Conservation (phyloP, 2,329 filamentous ascomycete genomes). For the Scopulariopsis brevicaulis region DNA sequence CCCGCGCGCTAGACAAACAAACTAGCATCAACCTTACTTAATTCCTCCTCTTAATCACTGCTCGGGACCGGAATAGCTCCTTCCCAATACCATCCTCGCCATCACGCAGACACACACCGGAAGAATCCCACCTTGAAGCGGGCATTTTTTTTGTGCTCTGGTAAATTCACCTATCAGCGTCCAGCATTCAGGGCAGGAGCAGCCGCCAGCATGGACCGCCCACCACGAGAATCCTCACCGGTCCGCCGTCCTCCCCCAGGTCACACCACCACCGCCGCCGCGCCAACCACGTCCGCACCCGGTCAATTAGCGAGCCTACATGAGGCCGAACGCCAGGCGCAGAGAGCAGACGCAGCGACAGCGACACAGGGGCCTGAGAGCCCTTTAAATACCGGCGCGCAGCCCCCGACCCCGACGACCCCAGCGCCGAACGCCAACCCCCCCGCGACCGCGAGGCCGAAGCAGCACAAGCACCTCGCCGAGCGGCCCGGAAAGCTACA, state of each 20-base stretch:
- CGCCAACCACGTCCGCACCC: neutral
- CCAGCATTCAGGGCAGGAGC: neutral
- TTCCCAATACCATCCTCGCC: neutral
- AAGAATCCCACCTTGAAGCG: neutral
- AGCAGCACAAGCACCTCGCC: neutral
- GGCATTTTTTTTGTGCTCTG: neutral
- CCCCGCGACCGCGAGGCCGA: neutral
- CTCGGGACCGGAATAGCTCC: neutral
- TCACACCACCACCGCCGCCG: neutral
- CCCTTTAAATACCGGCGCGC: neutral
- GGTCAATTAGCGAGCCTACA: neutral
- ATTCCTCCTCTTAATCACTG: neutral
- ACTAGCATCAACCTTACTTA: neutral
- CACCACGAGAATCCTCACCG: neutral
- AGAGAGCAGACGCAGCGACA: neutral
- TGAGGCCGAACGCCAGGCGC: neutral
- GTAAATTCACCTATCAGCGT: neutral
- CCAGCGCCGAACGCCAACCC: neutral
- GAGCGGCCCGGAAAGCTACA: constrained; percentile 27
- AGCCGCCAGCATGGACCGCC: neutral
- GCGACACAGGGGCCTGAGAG: neutral
- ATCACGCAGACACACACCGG: neutral
- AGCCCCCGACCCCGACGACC: neutral
- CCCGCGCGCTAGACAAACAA: neutral
- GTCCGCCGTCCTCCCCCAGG: neutral